A percentile compares a stretch with the other conserved stretches of the same genome.
Conservation (phyloP, 2,329 filamentous ascomycete species). For the Zasmidium cellare region DNA sequence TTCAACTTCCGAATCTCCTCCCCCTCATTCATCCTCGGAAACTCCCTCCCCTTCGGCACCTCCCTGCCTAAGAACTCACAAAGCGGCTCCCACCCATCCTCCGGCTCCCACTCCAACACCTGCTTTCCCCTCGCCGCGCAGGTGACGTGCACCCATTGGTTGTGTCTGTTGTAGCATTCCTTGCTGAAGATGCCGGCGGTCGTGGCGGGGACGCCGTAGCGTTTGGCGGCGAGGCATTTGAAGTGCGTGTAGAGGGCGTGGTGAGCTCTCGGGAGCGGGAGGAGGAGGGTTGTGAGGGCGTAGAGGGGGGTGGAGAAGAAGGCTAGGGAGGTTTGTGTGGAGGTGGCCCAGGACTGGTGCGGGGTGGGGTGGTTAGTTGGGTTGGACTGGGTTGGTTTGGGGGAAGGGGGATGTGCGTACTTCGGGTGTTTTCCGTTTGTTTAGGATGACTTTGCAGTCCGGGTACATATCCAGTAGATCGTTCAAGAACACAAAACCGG, state of each 20-base stretch:
- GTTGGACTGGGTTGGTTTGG: neutral
- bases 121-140: conserved; percentile 2
- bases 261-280: neutral
- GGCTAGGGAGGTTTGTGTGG: neutral
- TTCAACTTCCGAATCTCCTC: conserved; percentile 5
- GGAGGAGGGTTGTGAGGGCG: neutral
- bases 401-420: neutral
- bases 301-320: neutral
- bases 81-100: conserved; percentile 1
- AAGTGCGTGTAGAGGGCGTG: neutral
- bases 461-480: conserved; percentile 7
- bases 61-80: conserved; percentile 4
- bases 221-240: neutral
- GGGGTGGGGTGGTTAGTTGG: neutral
- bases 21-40: conserved; percentile 6
- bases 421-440: neutral
- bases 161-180: conserved; percentile 1
- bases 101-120: conserved; percentile 1
- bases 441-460: neutral
- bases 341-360: neutral
- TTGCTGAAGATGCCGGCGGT: neutral
- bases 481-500: conserved; percentile 1
- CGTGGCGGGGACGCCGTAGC: neutral
- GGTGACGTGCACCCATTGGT: conserved; percentile 3
- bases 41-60: neutral